These are phyloP conservation scores for Brassica cretica DNA, from an alignment of 345 rosid species.

Conservation along the genomic window DNA sequence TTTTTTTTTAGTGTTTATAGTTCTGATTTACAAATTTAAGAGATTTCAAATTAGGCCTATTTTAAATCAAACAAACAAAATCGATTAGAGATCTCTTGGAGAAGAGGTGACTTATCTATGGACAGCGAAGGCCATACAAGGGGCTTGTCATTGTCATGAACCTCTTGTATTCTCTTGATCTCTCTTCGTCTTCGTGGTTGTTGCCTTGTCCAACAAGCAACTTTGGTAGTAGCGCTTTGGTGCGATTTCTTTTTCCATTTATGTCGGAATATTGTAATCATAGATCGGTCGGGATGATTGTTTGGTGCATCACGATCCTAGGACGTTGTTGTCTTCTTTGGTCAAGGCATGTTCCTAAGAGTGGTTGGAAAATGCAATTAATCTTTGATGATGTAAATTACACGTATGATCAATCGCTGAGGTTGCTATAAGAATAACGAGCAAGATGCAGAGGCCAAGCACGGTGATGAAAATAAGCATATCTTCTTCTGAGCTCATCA, in stretches of 20 bases:
- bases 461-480: conserved; percentile 23
- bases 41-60: too few species aligned
- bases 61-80: neutral
- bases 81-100: conserved; percentile 1
- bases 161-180: conserved; percentile 24
- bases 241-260: neutral
- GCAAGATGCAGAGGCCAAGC: conserved; percentile 28
- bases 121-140: neutral
- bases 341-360: conserved; percentile 24
- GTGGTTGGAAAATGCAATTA: conserved; percentile 31
- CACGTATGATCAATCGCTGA: conserved; percentile 20
- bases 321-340: neutral
- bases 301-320: conserved; percentile 26
- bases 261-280: neutral
- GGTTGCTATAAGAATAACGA: conserved; percentile 30
- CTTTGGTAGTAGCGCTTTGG: conserved; percentile 25
- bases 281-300: conserved; percentile 3
- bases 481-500: conserved; percentile 25
- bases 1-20: neutral
- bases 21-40: neutral
- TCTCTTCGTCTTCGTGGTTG: neutral
- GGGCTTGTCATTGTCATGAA: too few species aligned
- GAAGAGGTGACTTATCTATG: conserved; percentile 20
- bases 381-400: conserved; percentile 29
- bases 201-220: conserved; percentile 28